Conservation (phyloP, 352 stramenopile species). For the Pythium aquatile region DNA sequence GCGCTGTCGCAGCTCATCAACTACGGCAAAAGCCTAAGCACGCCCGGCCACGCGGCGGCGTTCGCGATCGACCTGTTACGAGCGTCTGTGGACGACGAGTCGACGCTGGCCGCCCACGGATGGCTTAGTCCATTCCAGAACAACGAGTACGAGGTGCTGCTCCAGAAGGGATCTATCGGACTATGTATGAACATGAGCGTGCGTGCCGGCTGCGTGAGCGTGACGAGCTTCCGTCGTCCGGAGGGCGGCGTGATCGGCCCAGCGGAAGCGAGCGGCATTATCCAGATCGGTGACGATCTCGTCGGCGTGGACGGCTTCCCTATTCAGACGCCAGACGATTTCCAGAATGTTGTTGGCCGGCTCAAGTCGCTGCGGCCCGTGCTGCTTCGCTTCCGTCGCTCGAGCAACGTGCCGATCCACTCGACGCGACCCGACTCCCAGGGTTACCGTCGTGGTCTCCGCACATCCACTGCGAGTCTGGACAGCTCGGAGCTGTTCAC, state of each 20-base stretch:
- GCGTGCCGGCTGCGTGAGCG: constrained; percentile 68
- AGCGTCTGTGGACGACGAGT: constrained; percentile 40
- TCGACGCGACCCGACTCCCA: constrained; percentile 31
- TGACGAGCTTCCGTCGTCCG: constrained; percentile 81
- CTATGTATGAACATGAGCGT: constrained; percentile 92
- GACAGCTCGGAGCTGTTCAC: constrained; percentile 79
- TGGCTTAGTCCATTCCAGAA: constrained; percentile 65
- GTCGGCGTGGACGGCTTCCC: constrained; percentile 79
- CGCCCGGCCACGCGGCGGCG: constrained; percentile 56
- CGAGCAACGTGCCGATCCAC: constrained; percentile 26
- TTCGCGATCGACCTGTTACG: constrained; percentile 72
- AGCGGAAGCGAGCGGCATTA: constrained; percentile 79
- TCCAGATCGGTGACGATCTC: constrained; percentile 74
- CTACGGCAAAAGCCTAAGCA: constrained; percentile 65
- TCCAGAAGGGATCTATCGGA: constrained; percentile 85
- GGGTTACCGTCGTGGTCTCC: constrained; percentile 60
- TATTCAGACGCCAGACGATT: constrained; percentile 79
- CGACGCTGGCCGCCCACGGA: constrained; percentile 39
- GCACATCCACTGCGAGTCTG: constrained; percentile 59
- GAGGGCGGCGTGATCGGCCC: constrained; percentile 73
- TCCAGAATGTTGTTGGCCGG: constrained; percentile 73
- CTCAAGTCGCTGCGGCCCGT: constrained; percentile 81
- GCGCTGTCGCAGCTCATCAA: constrained; percentile 44
- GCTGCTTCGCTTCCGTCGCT: constrained; percentile 74
- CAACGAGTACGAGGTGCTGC: constrained; percentile 83